A percentile compares a stretch with the other conserved stretches of the same genome.
Conservation (phyloP, 176 grass and related monocot genomes). For the Triticum aestivum region IWGSC_CS_RefSeq_v2.1 NC_057799.1:327121324-327121823, state of each 20-base stretch:
- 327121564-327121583: neutral
- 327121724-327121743: slow-evolving; percentile 7
- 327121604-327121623: slow-evolving; percentile 8
- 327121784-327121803: neutral
- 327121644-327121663: slow-evolving; percentile 11
- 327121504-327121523: neutral
- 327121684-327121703: slow-evolving; percentile 10
- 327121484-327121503: neutral
- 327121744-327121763: neutral
- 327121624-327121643: slow-evolving; percentile 16
- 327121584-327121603: slow-evolving; percentile 26
- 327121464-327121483: slow-evolving; percentile 4
- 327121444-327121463: neutral
- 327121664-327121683: slow-evolving; percentile 27
- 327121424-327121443: slow-evolving; percentile 12
- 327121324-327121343: neutral
- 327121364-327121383: slow-evolving; percentile 17
- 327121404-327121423: slow-evolving; percentile 10
- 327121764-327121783: slow-evolving; percentile 4
- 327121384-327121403: slow-evolving; percentile 29
- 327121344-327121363: neutral
- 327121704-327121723: slow-evolving; percentile 1
- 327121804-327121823: slow-evolving; percentile 13
- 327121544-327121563: neutral
- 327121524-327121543: slow-evolving; percentile 13